Evolutionary conservation across 148 eudicot genomes (phyloP).

Genomic region (Camellia granthamiana): DNA sequence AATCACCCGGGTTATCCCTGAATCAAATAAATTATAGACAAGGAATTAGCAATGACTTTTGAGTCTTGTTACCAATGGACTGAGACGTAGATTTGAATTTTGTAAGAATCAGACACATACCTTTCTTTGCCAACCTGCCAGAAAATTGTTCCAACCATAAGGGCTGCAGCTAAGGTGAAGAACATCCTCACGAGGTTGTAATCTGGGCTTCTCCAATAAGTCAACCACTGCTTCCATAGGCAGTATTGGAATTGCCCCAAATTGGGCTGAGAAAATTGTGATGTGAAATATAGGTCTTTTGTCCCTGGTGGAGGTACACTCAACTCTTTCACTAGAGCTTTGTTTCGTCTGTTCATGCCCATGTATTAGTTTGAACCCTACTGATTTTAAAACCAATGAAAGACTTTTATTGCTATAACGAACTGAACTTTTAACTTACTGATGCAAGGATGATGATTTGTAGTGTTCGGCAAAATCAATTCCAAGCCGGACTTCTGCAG

Average conservation of each 20-base stretch:
- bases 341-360: constrained; percentile 36
- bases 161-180: constrained; percentile 33
- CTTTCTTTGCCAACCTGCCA: constrained; percentile 42
- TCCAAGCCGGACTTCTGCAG: constrained; percentile 30
- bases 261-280: constrained; percentile 34
- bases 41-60: neutral
- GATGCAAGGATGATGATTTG: constrained; percentile 28
- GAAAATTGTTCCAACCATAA: constrained; percentile 45
- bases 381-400: neutral
- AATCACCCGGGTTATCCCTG: constrained; percentile 53
- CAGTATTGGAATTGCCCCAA: constrained; percentile 43
- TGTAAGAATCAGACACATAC: constrained; percentile 1
- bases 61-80: neutral
- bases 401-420: neutral
- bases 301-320: constrained; percentile 38
- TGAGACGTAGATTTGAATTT: neutral
- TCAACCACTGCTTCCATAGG: constrained; percentile 52
- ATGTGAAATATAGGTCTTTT: constrained; percentile 35
- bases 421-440: constrained; percentile 27
- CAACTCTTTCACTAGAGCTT: constrained; percentile 33
- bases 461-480: constrained; percentile 34
- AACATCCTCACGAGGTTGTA: constrained; percentile 42
- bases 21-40: neutral
- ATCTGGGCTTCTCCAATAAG: constrained; percentile 51
- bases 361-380: neutral